These are phyloP conservation scores for Dactylellina haptotyla DNA, from an alignment of 2,329 filamentous ascomycete genomes.

Conservation along the genomic window DNA sequence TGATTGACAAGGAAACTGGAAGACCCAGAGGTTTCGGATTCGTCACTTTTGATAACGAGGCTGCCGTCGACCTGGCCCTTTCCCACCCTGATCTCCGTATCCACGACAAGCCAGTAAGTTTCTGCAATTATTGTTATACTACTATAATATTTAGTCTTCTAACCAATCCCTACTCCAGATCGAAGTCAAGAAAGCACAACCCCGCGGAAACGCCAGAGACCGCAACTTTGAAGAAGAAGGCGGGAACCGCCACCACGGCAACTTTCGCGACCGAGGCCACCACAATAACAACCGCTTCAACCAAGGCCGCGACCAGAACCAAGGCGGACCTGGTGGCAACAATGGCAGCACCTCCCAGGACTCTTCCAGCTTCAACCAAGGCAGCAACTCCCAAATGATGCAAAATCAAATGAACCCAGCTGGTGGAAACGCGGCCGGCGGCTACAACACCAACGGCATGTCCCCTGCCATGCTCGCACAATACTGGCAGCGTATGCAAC, in stretches of 20 bases:
- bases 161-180: slow-evolving; percentile 65
- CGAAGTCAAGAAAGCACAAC: slow-evolving; percentile 97
- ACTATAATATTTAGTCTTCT: neutral
- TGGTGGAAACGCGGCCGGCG: slow-evolving; percentile 58
- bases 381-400: slow-evolving; percentile 56
- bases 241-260: slow-evolving; percentile 63
- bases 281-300: slow-evolving; percentile 59
- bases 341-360: slow-evolving; percentile 60
- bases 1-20: slow-evolving; percentile 99
- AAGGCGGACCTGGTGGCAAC: too few species aligned
- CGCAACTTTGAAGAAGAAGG: slow-evolving; percentile 71
- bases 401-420: slow-evolving; percentile 50
- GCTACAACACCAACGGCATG: slow-evolving; percentile 72
- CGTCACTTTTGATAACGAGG: slow-evolving; percentile 96
- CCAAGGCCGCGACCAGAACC: slow-evolving; percentile 27
- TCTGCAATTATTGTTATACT: neutral
- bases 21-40: slow-evolving; percentile 95
- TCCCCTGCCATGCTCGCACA: slow-evolving; percentile 97
- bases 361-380: slow-evolving; percentile 58
- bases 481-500: slow-evolving; percentile 98
- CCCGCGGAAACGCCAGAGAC: slow-evolving; percentile 90
- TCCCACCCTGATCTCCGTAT: slow-evolving; percentile 82
- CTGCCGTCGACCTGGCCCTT: slow-evolving; percentile 91
- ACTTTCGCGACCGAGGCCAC: slow-evolving; percentile 60
- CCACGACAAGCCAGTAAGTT: slow-evolving; percentile 76